Evolutionary conservation across 805 yeast species (phyloP).

Genomic region (Yarrowia sp.): DNA sequence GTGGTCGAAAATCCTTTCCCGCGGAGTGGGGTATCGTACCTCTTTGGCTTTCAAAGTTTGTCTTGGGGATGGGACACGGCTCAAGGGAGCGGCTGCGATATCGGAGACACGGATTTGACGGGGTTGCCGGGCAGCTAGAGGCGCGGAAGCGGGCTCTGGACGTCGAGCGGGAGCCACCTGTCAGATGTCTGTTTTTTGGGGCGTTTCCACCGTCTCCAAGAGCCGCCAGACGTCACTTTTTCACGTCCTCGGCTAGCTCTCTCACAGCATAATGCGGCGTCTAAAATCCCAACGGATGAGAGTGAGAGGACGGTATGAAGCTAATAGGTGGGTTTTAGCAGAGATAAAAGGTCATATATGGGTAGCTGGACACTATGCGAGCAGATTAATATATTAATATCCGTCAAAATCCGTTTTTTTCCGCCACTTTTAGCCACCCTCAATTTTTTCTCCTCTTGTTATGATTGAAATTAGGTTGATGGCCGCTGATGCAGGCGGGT

Average conservation of each 20-base stretch:
- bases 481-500: slow-evolving; percentile 6
- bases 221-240: not conserved
- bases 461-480: not conserved
- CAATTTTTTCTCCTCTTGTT: not conserved
- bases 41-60: slow-evolving; percentile 3
- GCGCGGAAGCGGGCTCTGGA: not conserved
- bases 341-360: too few relatives aligned
- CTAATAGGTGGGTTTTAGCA: too few relatives aligned
- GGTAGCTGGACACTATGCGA: too few relatives aligned
- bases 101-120: not conserved
- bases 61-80: not conserved
- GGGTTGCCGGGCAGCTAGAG: not conserved
- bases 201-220: not conserved
- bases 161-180: not conserved
- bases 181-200: not conserved
- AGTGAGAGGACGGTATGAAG: not conserved
- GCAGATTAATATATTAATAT: too few relatives aligned
- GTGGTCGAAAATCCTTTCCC: slow-evolving; percentile 34
- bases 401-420: too few relatives aligned
- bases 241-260: slow-evolving; percentile 26
- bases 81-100: slow-evolving; percentile 33
- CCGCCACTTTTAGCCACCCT: too few relatives aligned
- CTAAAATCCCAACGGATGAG: slow-evolving; percentile 17
- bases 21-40: slow-evolving; percentile 39
- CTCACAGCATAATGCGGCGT: slow-evolving; percentile 20